Evolutionary conservation across 2,329 filamentous ascomycete genomes (phyloP), one percentile per base, ranked within the genome.

Genomic region (Fonsecaea pedrosoi): DNA sequence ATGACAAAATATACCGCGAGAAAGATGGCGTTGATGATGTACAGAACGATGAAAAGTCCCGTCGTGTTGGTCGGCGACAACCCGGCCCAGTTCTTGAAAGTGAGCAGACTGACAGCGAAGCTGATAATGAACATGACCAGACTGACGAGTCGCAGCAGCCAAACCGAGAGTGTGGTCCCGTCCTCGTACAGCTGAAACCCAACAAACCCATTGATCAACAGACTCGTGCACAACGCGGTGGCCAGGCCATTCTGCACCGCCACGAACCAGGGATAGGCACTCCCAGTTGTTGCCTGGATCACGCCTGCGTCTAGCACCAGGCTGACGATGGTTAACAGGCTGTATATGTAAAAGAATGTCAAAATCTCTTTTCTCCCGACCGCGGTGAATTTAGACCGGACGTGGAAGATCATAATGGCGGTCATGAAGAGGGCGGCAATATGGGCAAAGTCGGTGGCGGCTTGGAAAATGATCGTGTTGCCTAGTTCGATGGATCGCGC

Each of bases 121-220:
- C 90, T 91, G 74, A 99, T 88, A 70, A 90, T 82, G 80, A 97
- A 98, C 82, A 96, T 94, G 70, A 84, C 86, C 15, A 90, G 80
- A 1, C 92, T 96, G 76, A 87, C 89, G 35, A 92, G 81, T 61
- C 94, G 89, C 69, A 99, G 83, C 73, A 97, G 88, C 95, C 95
- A 99, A 53, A 99, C 89, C 0, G 94, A 97, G 48, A 98, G 83
- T 1, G 90, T 90, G 1, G 95, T 99, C 59, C 95, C 95, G 75
- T 99, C 95, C 80, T 99, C 95, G 78, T 99, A 99, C 12, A 99
- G 84, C 80, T 98, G 95, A 80, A 99, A 99, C 38, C 95, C 95
- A 62, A 99, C 94, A 76, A 99, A 99, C 53, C 95, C 95, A 78
- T 98, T 98, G 83, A 99, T 94, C 74, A 98, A 83, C 64, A 99